Evolutionary conservation across 495 filamentous ascomycete species (phyloP).

Genomic region (Rhypophila decipiens): DNA sequence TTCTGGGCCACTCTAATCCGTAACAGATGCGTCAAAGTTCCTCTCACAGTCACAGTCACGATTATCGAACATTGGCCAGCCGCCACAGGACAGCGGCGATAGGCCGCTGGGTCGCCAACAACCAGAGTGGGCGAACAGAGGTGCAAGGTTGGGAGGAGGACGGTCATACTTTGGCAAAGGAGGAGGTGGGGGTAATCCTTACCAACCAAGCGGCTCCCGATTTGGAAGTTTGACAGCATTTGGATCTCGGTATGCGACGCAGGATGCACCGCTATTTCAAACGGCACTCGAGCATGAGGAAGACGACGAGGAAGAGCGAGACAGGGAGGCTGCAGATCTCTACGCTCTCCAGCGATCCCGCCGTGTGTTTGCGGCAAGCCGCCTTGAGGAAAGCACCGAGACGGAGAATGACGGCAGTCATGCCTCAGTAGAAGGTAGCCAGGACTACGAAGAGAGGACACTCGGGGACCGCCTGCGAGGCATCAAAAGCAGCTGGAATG

Average conservation of each 20-base stretch:
- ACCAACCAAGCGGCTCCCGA: slow-evolving; percentile 60
- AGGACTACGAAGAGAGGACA: slow-evolving; percentile 39
- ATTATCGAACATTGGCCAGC: slow-evolving; percentile 55
- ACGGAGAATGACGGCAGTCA: slow-evolving; percentile 60
- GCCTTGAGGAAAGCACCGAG: slow-evolving; percentile 74
- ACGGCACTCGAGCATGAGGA: slow-evolving; percentile 78
- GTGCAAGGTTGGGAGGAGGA: slow-evolving; percentile 25
- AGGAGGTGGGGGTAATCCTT: slow-evolving; percentile 57
- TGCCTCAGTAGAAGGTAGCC: slow-evolving; percentile 50
- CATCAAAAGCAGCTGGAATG: slow-evolving; percentile 57
- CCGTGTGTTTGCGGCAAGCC: slow-evolving; percentile 74
- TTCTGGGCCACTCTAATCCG: slow-evolving; percentile 3
- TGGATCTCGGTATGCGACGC: slow-evolving; percentile 60
- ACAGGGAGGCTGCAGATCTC: slow-evolving; percentile 86
- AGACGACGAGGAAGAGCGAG: slow-evolving; percentile 80
- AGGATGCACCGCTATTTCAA: slow-evolving; percentile 87
- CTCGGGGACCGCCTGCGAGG: slow-evolving; percentile 41
- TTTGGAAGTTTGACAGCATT: slow-evolving; percentile 71
- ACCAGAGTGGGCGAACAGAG: slow-evolving; percentile 28
- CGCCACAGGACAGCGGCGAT: slow-evolving; percentile 44
- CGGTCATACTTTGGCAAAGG: slow-evolving; percentile 30
- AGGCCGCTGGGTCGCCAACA: slow-evolving; percentile 24
- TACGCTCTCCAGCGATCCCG: slow-evolving; percentile 86
- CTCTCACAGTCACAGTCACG: slow-evolving; percentile 96
- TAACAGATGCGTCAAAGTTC: slow-evolving; percentile 91